Base-by-base conservation (phyloP, 2,329 filamentous ascomycete genomes). In the Penicillium sp. region DNA sequence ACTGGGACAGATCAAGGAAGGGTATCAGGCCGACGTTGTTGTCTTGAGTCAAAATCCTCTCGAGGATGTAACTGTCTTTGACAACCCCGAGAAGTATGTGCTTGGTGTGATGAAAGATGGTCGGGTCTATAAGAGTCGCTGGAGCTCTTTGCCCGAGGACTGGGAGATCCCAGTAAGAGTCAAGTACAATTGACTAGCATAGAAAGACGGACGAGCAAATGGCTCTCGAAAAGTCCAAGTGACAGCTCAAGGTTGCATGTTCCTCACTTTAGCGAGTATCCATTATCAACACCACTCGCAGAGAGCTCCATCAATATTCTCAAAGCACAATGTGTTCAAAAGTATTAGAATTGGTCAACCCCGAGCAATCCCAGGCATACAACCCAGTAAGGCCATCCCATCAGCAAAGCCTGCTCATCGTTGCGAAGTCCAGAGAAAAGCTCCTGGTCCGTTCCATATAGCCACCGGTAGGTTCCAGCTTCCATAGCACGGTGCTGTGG, bases 51-150 rank as follows among this genome's bases (percentile, higher is more conserved):
- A 70, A 55, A 85, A 85, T 63, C 84, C 84, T 2, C 68, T 86
- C 37, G 77, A 84, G n/a, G 79, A 86, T 64, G 77, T 86, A 16
- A 73, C 75, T 2, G 71, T 84, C 0, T 68, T 86, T 37, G 81
- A 81, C 60, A 64, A 73, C 43, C 80, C 79, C 2, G 78, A 83
- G 51, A 74, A 76, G 62, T 73, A 79, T 55, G 62, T 85, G 6
- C 66, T 84, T 55, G 80, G 76, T 1, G 82, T 86, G 1, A 75
- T 86, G 50, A 85, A 86, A 66, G 83, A 84, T 37, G 84, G 84
- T 0, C 73, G 80, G 14, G 75, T 85, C 16, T 72, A 74, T 47
- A 70, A 70, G 55, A 77, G 74, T 59, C 63, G 68, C 14, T 70
- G 69, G 69, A 50, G 37, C 14, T 58, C 46, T 7, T 57, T 69